Evolutionary conservation across 352 stramenopile genomes (phyloP), one percentile per base, ranked within the genome.

Genomic region (Pythium folliculosum): DNA sequence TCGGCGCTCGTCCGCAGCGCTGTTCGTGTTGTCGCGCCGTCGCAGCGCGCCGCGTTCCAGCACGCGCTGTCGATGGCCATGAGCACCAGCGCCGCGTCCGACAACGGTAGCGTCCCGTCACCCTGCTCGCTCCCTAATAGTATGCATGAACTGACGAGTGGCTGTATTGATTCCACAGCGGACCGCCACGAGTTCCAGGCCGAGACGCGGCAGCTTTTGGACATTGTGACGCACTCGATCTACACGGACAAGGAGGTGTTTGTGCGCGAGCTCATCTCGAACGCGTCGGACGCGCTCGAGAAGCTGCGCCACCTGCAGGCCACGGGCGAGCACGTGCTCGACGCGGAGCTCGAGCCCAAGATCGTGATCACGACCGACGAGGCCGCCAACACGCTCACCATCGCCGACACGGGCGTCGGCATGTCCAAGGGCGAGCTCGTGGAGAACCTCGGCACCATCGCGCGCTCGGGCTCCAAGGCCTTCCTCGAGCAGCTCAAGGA

Each of bases 201-300:
- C 21, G 96, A 99, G 73, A 99, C 95, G 54, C 90, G 89, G 22
- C 94, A 98, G 77, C 78, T 99, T 64, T 70, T 99, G 48, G 95
- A 99, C 72, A 99, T 99, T 65, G 97, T 99, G 64, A 99, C 97
- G 10, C 95, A 99, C 80, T 99, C 97, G 19, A 97, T 99, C 61
- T 99, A 99, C 84, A 99, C 97, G 35, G 97, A 99, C 80, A 99
- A 99, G 82, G 97, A 99, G 65, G 95, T 99, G 2, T 99, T 99
- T 78, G 82, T 99, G 27, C 88, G 97, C 45, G 98, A 99, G 77
- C 83, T 99, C 16, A 98, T 99, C 60, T 99, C 94, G 25, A 99
- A 99, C 76, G 94, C 97, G 0, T 98, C 93, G 21, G 98, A 99
- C 78, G 97, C 98, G 10, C 84, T 99, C 19, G 98, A 99, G 82